Percentiles rank a stretch among this genome's conserved stretches.
phyloP scores from a whole-genome alignment of 441 rosid genomes.

The Populus trichocarpa region DNA sequence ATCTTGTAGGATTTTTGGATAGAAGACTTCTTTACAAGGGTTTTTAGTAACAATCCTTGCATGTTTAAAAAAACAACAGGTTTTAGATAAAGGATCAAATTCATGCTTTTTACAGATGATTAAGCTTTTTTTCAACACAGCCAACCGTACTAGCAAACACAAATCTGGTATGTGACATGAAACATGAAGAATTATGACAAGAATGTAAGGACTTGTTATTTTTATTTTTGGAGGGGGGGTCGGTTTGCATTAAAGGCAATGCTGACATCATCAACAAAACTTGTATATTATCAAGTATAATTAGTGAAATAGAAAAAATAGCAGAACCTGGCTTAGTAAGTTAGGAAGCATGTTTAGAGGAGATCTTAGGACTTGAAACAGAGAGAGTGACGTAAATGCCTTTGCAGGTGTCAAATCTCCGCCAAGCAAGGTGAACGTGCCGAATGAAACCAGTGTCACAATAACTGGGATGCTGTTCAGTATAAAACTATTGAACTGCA shows the following conservation, averaged over 20 bases:
- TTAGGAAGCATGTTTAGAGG: slow-evolving; percentile 89
- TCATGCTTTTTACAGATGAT: neutral
- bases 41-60: neutral
- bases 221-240: too few species aligned
- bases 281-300: neutral
- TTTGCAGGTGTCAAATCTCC: slow-evolving; percentile 94
- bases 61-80: too few species aligned
- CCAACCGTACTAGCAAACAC: neutral
- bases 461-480: slow-evolving; percentile 88
- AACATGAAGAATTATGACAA: neutral
- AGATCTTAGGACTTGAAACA: slow-evolving; percentile 71
- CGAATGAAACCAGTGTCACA: slow-evolving; percentile 88
- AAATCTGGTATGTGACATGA: neutral
- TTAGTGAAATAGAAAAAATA: slow-evolving; percentile 12
- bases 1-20: neutral
- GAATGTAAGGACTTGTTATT: neutral
- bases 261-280: neutral
- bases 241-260: neutral
- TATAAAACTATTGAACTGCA: slow-evolving; percentile 87
- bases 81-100: neutral
- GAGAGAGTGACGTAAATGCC: slow-evolving; percentile 97
- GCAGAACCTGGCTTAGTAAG: slow-evolving; percentile 74
- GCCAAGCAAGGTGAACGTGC: slow-evolving; percentile 86
- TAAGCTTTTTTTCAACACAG: neutral
- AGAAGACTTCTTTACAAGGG: neutral